Conservation (phyloP, 2,329 filamentous ascomycete species). For the Apiospora kogelbergensis region DNA sequence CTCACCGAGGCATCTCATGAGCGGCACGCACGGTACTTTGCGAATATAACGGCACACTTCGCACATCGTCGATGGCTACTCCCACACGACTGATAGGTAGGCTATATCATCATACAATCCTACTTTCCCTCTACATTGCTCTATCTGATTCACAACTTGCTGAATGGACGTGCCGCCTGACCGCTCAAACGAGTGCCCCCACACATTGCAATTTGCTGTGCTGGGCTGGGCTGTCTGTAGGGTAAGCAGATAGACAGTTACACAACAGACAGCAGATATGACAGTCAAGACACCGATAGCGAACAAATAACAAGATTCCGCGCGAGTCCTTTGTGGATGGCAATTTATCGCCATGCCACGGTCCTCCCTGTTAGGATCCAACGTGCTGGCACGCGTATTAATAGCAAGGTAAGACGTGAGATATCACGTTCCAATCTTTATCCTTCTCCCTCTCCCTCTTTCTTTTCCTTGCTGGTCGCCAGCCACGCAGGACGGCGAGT, state of each 20-base stretch:
- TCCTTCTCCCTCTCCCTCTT: neutral
- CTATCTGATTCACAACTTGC: neutral
- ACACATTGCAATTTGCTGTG: neutral
- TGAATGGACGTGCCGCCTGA: neutral
- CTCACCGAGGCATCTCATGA: neutral
- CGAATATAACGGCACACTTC: neutral
- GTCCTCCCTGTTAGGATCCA: neutral
- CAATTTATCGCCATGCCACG: neutral
- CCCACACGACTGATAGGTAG: neutral
- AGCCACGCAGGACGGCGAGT: neutral
- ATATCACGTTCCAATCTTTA: neutral
- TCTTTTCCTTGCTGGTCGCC: neutral
- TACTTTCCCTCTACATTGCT: neutral
- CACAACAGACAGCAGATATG: neutral
- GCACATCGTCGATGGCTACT: neutral
- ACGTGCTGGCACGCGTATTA: slow-evolving; percentile 5
- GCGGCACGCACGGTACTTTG: neutral
- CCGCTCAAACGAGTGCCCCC: slow-evolving; percentile 1
- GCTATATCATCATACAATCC: neutral
- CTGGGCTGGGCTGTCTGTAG: neutral
- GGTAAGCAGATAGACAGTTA: neutral
- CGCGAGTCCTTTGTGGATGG: neutral
- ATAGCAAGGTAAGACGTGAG: slow-evolving; percentile 5
- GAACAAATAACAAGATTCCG: neutral
- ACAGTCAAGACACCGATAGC: neutral